Percentiles rank a stretch among this genome's conserved stretches.
Evolutionary conservation across 441 rosid genomes (phyloP).

Genomic region (Populus tomentosa): DNA sequence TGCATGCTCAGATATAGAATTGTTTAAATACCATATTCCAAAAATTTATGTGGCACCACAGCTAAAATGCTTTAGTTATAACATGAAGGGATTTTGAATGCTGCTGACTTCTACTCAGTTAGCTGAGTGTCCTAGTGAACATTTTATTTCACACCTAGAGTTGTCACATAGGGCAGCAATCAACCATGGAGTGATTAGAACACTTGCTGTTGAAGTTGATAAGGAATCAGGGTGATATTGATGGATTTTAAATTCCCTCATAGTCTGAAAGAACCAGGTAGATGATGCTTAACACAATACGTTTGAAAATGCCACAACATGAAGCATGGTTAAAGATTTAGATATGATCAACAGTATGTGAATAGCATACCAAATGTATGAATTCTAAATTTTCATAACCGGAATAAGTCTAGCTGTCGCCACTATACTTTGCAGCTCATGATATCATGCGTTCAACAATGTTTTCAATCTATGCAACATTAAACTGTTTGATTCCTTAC

Average conservation of each 20-base stretch:
- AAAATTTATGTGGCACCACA: neutral
- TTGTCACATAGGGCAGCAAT: neutral
- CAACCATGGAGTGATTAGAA: no score
- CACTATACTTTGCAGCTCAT: neutral
- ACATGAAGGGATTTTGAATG: neutral
- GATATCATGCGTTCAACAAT: neutral
- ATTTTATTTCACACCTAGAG: no score
- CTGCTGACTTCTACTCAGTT: neutral
- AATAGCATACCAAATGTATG: neutral
- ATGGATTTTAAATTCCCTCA: neutral
- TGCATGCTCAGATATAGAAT: neutral
- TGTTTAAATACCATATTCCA: neutral
- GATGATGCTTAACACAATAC: neutral
- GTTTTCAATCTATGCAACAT: neutral
- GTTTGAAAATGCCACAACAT: neutral
- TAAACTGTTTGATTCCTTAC: constrained; percentile 17
- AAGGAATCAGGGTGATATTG: neutral
- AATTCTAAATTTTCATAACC: neutral
- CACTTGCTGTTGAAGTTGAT: neutral
- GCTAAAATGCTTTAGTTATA: neutral
- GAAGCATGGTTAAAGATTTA: neutral
- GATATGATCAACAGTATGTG: neutral
- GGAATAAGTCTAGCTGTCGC: neutral
- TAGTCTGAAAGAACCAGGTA: neutral
- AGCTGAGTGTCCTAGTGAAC: neutral